Evolutionary conservation across 2,329 filamentous ascomycete genomes (phyloP).

Genomic region (Coniochaeta sp.): DNA sequence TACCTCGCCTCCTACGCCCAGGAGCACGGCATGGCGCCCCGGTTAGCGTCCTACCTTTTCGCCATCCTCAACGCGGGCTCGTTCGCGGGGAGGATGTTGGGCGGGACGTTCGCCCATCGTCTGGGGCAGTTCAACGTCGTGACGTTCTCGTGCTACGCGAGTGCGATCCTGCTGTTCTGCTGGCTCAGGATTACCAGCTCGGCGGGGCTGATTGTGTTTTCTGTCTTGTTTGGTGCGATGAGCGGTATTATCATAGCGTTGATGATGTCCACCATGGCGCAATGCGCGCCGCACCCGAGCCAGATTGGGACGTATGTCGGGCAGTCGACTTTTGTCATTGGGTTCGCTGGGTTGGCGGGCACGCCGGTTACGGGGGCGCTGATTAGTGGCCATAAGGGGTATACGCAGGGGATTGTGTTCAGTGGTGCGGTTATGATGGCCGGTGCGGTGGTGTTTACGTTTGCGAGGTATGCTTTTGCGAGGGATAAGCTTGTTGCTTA

Average conservation of each 20-base stretch:
- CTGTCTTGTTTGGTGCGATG: constrained; percentile 7
- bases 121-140: constrained; percentile 42
- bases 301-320: constrained; percentile 10
- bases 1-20: constrained; percentile 54
- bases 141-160: constrained; percentile 14
- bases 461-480: constrained; percentile 5
- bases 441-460: constrained; percentile 6
- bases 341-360: constrained; percentile 17
- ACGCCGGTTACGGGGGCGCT: constrained; percentile 18
- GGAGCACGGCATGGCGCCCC: constrained; percentile 38
- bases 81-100: constrained; percentile 47
- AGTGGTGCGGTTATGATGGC: constrained; percentile 1
- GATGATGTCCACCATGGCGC: constrained; percentile 9
- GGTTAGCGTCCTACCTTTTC: constrained; percentile 58
- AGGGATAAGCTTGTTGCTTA: constrained; percentile 6
- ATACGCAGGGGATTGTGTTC: constrained; percentile 6
- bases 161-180: constrained; percentile 7
- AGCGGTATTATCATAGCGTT: constrained; percentile 9
- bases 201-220: constrained; percentile 6
- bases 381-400: constrained; percentile 8
- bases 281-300: constrained; percentile 6
- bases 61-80: constrained; percentile 59
- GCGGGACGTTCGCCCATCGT: constrained; percentile 44
- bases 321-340: constrained; percentile 7
- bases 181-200: constrained; percentile 6